Conservation (phyloP, 345 rosid genomes). For the Eucalyptus curtisii region DNA sequence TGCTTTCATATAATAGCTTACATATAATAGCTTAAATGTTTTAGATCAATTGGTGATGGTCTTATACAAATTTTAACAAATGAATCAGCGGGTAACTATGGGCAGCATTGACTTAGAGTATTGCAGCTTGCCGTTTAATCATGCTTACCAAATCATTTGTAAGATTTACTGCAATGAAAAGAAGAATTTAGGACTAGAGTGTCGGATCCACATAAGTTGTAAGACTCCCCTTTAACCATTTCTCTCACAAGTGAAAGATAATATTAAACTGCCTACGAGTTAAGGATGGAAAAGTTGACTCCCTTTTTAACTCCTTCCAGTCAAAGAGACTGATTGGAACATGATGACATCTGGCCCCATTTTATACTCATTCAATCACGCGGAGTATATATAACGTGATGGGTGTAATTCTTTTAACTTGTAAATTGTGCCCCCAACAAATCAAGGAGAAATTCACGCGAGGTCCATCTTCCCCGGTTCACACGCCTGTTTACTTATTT, state of each 20-base stretch:
- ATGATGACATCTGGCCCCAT: neutral
- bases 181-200: neutral
- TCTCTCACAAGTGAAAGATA: neutral
- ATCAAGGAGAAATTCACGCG: neutral
- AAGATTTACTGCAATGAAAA: neutral
- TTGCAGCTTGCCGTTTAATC: neutral
- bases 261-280: neutral
- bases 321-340: neutral
- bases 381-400: neutral
- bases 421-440: neutral
- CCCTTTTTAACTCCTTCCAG: neutral
- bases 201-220: neutral
- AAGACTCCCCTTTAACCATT: neutral
- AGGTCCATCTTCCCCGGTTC: neutral
- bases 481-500: neutral
- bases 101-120: neutral
- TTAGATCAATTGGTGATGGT: neutral
- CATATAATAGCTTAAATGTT: neutral
- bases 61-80: neutral
- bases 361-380: neutral
- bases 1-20: too few species aligned
- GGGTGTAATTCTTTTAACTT: neutral
- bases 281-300: neutral
- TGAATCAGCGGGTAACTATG: neutral
- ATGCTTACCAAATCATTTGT: neutral